Percentiles rank a stretch among this genome's conserved stretches.
Conservation (phyloP, 2,329 filamentous ascomycete species). For the Alternaria solani region DNA sequence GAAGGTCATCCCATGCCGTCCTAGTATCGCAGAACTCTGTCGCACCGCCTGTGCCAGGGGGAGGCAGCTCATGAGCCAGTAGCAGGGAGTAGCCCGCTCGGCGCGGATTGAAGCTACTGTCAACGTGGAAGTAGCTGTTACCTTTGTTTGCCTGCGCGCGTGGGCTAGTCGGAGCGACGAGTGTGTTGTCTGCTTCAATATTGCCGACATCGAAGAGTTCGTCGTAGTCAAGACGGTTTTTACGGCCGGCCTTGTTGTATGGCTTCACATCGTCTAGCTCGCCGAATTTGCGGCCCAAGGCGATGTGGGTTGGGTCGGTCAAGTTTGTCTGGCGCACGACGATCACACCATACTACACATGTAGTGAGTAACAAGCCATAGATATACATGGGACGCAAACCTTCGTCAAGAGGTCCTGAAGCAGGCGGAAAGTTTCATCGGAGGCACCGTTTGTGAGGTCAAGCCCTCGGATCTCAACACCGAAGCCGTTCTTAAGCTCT, state of each 20-base stretch:
- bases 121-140: slow-evolving; percentile 41
- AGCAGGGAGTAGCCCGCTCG: slow-evolving; percentile 36
- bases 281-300: slow-evolving; percentile 61
- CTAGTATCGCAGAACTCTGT: neutral
- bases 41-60: neutral
- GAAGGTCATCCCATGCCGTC: neutral
- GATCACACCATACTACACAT: slow-evolving; percentile 58
- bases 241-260: slow-evolving; percentile 58
- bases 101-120: slow-evolving; percentile 41
- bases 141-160: slow-evolving; percentile 28
- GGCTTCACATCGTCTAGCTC: slow-evolving; percentile 52
- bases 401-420: neutral
- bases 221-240: slow-evolving; percentile 57
- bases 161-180: slow-evolving; percentile 41
- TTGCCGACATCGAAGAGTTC: slow-evolving; percentile 68
- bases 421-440: neutral
- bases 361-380: neutral
- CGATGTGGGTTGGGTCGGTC: slow-evolving; percentile 61
- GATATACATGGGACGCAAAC: neutral
- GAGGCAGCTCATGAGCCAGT: slow-evolving; percentile 20
- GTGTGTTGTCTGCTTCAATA: slow-evolving; percentile 57
- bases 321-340: slow-evolving; percentile 63
- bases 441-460: neutral
- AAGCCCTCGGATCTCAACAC: neutral
- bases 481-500: neutral